Conservation (phyloP, 768 basidiomycete genomes). For the Leucosporidium yakuticum region DNA sequence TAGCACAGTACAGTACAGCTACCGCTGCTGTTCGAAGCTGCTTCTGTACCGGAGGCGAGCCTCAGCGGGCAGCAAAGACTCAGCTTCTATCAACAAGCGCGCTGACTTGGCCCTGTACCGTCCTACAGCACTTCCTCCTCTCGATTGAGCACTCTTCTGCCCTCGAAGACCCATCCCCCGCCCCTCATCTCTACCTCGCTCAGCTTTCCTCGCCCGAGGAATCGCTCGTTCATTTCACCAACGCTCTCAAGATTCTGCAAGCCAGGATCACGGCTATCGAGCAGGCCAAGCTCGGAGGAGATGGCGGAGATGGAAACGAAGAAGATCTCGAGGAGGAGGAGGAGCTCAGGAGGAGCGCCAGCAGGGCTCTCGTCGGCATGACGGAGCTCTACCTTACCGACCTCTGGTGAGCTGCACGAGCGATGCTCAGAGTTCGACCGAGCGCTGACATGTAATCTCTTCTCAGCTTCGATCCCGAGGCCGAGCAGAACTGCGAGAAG, state of each 20-base stretch:
- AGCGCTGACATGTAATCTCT: too few species aligned
- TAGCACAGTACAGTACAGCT: neutral
- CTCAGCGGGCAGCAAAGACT: neutral
- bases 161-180: constrained; percentile 30
- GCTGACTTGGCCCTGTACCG: neutral
- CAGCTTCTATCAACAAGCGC: neutral
- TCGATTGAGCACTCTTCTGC: constrained; percentile 21
- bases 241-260: constrained; percentile 33
- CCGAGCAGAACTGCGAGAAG: constrained; percentile 37
- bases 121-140: constrained; percentile 27
- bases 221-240: constrained; percentile 31
- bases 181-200: constrained; percentile 39
- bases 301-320: constrained; percentile 14
- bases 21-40: neutral
- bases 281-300: constrained; percentile 28
- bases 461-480: constrained; percentile 35
- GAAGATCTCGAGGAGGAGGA: constrained; percentile 32
- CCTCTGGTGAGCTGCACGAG: constrained; percentile 34
- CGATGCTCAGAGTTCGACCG: neutral
- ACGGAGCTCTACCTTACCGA: constrained; percentile 41
- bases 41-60: neutral
- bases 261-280: constrained; percentile 29
- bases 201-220: constrained; percentile 39
- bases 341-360: constrained; percentile 33
- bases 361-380: constrained; percentile 38